Conservation (phyloP, 176 grass and related monocot species). For the Oryza australiensis region DNA sequence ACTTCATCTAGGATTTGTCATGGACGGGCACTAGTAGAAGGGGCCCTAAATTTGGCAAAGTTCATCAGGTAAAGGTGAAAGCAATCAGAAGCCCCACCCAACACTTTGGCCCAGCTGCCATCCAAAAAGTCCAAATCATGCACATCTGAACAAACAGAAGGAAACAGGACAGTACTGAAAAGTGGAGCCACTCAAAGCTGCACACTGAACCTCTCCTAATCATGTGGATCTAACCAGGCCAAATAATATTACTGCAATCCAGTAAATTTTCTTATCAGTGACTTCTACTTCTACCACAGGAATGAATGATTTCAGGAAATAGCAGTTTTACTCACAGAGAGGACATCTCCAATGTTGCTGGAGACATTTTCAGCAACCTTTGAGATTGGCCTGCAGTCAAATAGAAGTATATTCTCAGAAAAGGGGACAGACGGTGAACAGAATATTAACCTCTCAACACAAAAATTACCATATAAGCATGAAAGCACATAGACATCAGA, state of each 20-base stretch:
- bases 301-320: slow-evolving; percentile 4
- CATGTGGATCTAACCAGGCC: slow-evolving; percentile 1
- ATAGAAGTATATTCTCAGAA: neutral
- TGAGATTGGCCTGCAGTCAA: slow-evolving; percentile 61
- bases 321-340: slow-evolving; percentile 60
- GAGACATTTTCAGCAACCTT: slow-evolving; percentile 79
- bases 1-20: neutral
- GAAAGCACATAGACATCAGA: slow-evolving; percentile 2
- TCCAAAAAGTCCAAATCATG: neutral
- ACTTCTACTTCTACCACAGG: slow-evolving; percentile 6
- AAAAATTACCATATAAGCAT: neutral
- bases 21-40: slow-evolving; percentile 1
- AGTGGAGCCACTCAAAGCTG: slow-evolving; percentile 17
- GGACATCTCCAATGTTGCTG: slow-evolving; percentile 63
- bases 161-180: slow-evolving; percentile 22
- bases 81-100: slow-evolving; percentile 14
- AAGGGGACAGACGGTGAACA: neutral
- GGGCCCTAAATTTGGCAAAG: neutral
- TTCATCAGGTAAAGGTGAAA: slow-evolving; percentile 16
- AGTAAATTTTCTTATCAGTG: neutral
- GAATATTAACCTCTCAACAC: neutral
- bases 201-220: slow-evolving; percentile 17
- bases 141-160: slow-evolving; percentile 27
- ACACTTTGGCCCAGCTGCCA: neutral
- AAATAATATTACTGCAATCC: slow-evolving; percentile 6